A percentile compares a stretch with the other conserved stretches of the same genome.
Evolutionary conservation across 352 stramenopile species (phyloP).

Genomic region (Phytophthora rubi): DNA sequence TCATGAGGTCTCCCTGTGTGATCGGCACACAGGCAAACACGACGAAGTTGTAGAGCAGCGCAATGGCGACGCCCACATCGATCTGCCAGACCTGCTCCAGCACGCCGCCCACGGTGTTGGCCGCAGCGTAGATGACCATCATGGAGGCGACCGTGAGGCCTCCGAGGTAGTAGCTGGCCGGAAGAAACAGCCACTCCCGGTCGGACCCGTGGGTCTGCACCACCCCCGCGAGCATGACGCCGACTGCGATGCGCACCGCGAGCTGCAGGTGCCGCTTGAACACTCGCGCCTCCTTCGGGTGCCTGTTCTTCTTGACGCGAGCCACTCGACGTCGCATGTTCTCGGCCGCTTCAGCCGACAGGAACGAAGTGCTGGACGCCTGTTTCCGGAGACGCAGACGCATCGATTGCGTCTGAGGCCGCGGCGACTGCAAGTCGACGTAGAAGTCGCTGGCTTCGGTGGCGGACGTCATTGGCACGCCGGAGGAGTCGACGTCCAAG

Average conservation of each 20-base stretch:
- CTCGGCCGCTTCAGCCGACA: slow-evolving; percentile 25
- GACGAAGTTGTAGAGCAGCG: slow-evolving; percentile 77
- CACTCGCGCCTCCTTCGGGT: slow-evolving; percentile 39
- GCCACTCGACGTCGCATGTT: slow-evolving; percentile 32
- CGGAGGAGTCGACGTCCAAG: slow-evolving; percentile 24
- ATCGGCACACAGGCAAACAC: slow-evolving; percentile 66
- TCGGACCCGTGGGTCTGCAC: slow-evolving; percentile 55
- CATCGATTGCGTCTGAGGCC: slow-evolving; percentile 45
- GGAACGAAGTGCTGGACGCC: slow-evolving; percentile 17
- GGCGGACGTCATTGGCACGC: slow-evolving; percentile 25
- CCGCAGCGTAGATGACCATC: slow-evolving; percentile 75
- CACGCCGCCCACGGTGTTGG: slow-evolving; percentile 63
- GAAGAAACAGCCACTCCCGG: slow-evolving; percentile 64
- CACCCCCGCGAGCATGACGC: slow-evolving; percentile 63
- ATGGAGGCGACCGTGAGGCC: slow-evolving; percentile 70
- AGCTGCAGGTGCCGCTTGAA: slow-evolving; percentile 57
- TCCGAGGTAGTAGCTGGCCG: slow-evolving; percentile 70
- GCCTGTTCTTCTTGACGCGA: slow-evolving; percentile 56
- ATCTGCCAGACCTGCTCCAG: slow-evolving; percentile 79
- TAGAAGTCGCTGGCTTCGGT: slow-evolving; percentile 33
- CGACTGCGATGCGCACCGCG: slow-evolving; percentile 59
- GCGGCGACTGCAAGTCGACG: slow-evolving; percentile 35
- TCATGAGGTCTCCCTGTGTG: slow-evolving; percentile 52
- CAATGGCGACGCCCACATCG: slow-evolving; percentile 66
- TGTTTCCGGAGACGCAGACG: slow-evolving; percentile 46